Evolutionary conservation across 805 yeast genomes (phyloP).

Genomic region (Lipomyces lipofer): DNA sequence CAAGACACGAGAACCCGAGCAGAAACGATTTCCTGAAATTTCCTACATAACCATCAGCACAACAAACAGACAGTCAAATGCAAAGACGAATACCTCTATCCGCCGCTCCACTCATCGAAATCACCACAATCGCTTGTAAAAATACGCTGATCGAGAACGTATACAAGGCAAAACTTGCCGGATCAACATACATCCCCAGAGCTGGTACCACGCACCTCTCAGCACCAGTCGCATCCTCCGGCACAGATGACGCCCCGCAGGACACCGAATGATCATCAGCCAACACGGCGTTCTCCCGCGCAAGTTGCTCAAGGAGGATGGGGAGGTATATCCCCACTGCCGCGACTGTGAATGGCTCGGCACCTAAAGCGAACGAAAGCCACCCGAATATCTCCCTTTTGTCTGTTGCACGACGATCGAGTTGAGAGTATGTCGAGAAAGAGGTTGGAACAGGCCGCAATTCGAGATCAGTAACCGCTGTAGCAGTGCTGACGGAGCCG

Average conservation of each 20-base stretch:
- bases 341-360: conserved; percentile 78
- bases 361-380: conserved; percentile 67
- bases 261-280: conserved; percentile 58
- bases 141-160: conserved; percentile 72
- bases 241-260: conserved; percentile 41
- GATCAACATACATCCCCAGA: conserved; percentile 56
- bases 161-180: conserved; percentile 72
- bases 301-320: conserved; percentile 65
- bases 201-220: conserved; percentile 52
- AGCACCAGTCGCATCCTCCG: conserved; percentile 19
- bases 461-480: conserved; percentile 2
- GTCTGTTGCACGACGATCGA: conserved; percentile 39
- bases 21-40: conserved; percentile 58
- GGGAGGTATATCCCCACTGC: conserved; percentile 81
- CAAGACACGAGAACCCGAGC: conserved; percentile 57
- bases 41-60: conserved; percentile 34
- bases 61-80: background rate
- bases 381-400: conserved; percentile 53
- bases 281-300: conserved; percentile 69
- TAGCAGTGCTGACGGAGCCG: no score
- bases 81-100: conserved; percentile 56
- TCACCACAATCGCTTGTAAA: conserved; percentile 67
- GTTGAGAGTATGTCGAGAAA: conserved; percentile 24
- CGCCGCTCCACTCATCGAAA: conserved; percentile 71
- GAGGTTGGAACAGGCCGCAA: conserved; percentile 21